phyloP scores from a whole-genome alignment of 2,329 filamentous ascomycete genomes.

The Pseudogymnoascus sp. region DNA sequence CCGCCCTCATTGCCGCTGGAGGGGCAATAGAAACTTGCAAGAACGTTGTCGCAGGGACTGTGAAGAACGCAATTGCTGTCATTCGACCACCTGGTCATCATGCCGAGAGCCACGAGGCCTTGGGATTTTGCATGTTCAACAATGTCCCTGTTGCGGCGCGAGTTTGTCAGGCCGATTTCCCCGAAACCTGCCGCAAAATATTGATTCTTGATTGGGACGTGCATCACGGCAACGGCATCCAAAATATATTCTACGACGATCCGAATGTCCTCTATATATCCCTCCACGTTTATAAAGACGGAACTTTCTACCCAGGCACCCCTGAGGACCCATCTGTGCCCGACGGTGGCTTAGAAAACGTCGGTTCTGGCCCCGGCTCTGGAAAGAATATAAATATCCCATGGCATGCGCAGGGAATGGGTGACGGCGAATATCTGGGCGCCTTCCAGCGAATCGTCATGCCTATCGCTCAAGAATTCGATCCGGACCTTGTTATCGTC shows the following conservation, averaged over 20 bases:
- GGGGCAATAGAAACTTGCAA: slow-evolving; percentile 94
- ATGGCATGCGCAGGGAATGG: slow-evolving; percentile 70
- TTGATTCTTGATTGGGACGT: slow-evolving; percentile 90
- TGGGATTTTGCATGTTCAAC: slow-evolving; percentile 97
- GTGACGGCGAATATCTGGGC: slow-evolving; percentile 92
- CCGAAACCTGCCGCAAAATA: slow-evolving; percentile 75
- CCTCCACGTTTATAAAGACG: slow-evolving; percentile 78
- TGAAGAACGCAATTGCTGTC: slow-evolving; percentile 93
- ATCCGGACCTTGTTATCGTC: slow-evolving; percentile 90
- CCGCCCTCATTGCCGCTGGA: slow-evolving; percentile 76
- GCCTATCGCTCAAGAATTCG: slow-evolving; percentile 89
- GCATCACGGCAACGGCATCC: slow-evolving; percentile 80
- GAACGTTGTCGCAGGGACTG: slow-evolving; percentile 71
- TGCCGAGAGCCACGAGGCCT: slow-evolving; percentile 74
- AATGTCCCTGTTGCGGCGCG: slow-evolving; percentile 91
- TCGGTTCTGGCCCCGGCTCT: slow-evolving; percentile 45
- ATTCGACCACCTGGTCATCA: slow-evolving; percentile 94
- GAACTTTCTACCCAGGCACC: slow-evolving; percentile 73
- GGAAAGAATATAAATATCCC: slow-evolving; percentile 60
- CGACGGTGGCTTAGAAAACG: slow-evolving; percentile 54
- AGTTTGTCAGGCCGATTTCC: slow-evolving; percentile 75
- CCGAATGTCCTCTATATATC: slow-evolving; percentile 95
- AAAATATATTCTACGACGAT: slow-evolving; percentile 92
- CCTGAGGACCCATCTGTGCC: slow-evolving; percentile 50
- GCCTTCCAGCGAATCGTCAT: slow-evolving; percentile 95